phyloP scores from a whole-genome alignment of 805 yeast species.

The Myxozyma neotropica region DNA sequence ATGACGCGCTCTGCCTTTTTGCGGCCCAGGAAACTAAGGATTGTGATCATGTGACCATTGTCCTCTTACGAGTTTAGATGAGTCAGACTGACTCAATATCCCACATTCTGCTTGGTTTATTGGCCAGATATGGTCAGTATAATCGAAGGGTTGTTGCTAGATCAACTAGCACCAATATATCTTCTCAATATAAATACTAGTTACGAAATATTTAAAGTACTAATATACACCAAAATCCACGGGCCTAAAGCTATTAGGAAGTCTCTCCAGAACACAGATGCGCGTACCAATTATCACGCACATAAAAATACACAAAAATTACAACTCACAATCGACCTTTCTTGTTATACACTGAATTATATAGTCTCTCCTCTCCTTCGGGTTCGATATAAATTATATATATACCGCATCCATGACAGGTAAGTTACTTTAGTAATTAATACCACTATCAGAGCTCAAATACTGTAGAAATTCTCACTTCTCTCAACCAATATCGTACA shows the following conservation, averaged over 20 bases:
- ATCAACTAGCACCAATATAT: not conserved
- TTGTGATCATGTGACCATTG: too few relatives aligned
- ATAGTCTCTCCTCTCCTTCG: too few relatives aligned
- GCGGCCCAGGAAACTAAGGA: too few relatives aligned
- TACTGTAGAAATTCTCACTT: not conserved
- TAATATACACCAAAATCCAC: conserved; percentile 14
- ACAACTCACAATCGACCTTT: not conserved
- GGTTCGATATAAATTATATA: not conserved
- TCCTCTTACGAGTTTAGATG: too few relatives aligned
- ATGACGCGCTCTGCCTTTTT: too few relatives aligned
- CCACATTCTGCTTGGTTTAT: too few relatives aligned
- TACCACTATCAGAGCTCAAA: not conserved
- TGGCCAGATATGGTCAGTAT: too few relatives aligned
- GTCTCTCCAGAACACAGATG: too few relatives aligned
- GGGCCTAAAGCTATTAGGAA: too few relatives aligned
- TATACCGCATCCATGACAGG: too few relatives aligned
- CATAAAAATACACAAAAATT: not conserved
- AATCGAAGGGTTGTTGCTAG: not conserved
- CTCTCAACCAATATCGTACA: conserved; percentile 14
- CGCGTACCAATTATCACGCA: not conserved
- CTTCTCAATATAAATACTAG: not conserved
- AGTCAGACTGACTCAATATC: too few relatives aligned
- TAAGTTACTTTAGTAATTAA: not conserved
- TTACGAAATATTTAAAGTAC: not conserved
- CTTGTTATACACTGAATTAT: not conserved